Percentiles rank a stretch among this genome's conserved stretches.
Conservation (phyloP, 1,139 yeast genomes). For the Saccharomycopsis hybrid region DNA sequence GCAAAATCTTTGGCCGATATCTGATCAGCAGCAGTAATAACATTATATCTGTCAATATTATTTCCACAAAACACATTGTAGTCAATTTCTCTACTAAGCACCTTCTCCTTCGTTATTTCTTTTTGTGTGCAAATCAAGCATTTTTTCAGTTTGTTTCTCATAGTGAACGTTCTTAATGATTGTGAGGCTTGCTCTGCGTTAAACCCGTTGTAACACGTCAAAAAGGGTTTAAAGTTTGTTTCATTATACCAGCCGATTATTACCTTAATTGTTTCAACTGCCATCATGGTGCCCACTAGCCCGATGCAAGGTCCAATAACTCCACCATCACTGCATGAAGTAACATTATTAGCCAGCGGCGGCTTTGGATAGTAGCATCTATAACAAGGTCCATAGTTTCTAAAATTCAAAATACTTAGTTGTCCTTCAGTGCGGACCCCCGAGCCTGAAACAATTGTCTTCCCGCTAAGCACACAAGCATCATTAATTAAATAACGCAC, state of each 20-base stretch:
- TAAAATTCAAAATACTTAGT: constrained; percentile 63
- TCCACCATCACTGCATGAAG: constrained; percentile 92
- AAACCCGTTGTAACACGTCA: constrained; percentile 67
- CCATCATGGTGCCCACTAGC: constrained; percentile 81
- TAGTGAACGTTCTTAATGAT: constrained; percentile 63
- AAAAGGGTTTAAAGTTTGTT: constrained; percentile 57
- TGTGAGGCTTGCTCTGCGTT: constrained; percentile 42
- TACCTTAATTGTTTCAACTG: constrained; percentile 77
- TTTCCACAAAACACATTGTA: constrained; percentile 72
- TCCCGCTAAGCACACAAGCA: constrained; percentile 61
- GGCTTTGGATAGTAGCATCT: constrained; percentile 90
- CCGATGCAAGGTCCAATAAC: constrained; percentile 96
- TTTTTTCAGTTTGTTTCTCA: constrained; percentile 58
- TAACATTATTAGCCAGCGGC: constrained; percentile 76
- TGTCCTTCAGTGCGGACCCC: constrained; percentile 94
- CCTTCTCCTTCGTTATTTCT: constrained; percentile 39
- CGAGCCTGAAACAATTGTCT: constrained; percentile 83
- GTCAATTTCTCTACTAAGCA: constrained; percentile 45
- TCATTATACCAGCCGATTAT: constrained; percentile 48
- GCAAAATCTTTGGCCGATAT: constrained; percentile 42
- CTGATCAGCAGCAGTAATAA: constrained; percentile 40
- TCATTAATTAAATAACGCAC: constrained; percentile 86
- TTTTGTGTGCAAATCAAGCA: constrained; percentile 64
- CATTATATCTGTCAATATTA: constrained; percentile 38
- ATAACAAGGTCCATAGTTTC: constrained; percentile 80